phyloP scores from a whole-genome alignment of 768 basidiomycete species.

The Naganishia vaughanmartiniae region DNA sequence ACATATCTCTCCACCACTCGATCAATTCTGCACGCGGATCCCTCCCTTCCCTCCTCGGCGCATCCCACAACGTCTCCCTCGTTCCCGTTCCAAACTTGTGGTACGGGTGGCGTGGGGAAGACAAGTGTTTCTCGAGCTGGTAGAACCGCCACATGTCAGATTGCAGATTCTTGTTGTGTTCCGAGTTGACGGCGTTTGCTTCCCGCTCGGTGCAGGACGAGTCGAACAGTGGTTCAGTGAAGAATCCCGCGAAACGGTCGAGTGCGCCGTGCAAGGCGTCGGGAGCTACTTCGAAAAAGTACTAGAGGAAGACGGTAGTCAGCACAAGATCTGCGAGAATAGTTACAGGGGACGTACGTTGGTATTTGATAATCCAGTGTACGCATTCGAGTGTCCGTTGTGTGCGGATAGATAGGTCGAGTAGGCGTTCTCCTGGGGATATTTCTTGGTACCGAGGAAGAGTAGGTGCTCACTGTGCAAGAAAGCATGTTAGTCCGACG shows the following conservation, averaged over 20 bases:
- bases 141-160: slow-evolving; percentile 77
- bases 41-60: slow-evolving; percentile 48
- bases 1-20: slow-evolving; percentile 54
- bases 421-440: slow-evolving; percentile 82
- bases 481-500: slow-evolving; percentile 44
- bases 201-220: slow-evolving; percentile 58
- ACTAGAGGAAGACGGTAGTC: slow-evolving; percentile 59
- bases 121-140: slow-evolving; percentile 85
- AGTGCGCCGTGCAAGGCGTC: slow-evolving; percentile 51
- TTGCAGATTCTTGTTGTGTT: slow-evolving; percentile 86
- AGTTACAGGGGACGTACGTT: slow-evolving; percentile 60
- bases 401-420: slow-evolving; percentile 60
- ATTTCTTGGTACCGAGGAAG: slow-evolving; percentile 66
- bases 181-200: slow-evolving; percentile 76
- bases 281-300: slow-evolving; percentile 72
- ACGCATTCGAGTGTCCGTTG: slow-evolving; percentile 81
- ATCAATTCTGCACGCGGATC: slow-evolving; percentile 55
- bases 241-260: slow-evolving; percentile 62
- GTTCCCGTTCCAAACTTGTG: slow-evolving; percentile 89
- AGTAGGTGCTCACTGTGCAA: slow-evolving; percentile 69
- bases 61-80: slow-evolving; percentile 53
- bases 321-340: slow-evolving; percentile 64
- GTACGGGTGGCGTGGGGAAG: slow-evolving; percentile 76
- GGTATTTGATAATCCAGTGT: slow-evolving; percentile 85
- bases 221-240: slow-evolving; percentile 83